A percentile compares a stretch with the other conserved stretches of the same genome.
Conservation (phyloP, 345 rosid species). For the Gossypium mustelinum region DNA sequence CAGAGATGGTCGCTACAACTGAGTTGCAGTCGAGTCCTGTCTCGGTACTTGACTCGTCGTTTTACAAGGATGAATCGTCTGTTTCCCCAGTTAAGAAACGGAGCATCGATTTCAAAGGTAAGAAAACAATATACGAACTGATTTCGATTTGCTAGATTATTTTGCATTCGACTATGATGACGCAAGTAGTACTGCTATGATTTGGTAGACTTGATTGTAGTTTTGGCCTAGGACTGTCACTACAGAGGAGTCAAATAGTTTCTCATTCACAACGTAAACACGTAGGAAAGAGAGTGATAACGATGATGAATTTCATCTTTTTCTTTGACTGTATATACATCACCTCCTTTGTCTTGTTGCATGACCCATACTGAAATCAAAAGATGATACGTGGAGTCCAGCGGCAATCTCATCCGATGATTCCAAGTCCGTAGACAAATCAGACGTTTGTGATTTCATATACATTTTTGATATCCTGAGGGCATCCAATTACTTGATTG, state of each 20-base stretch:
- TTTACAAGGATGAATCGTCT: slow-evolving; percentile 77
- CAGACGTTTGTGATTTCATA: slow-evolving; percentile 44
- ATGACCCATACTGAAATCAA: slow-evolving; percentile 20
- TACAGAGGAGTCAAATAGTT: too few species aligned
- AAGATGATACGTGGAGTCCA: slow-evolving; percentile 60
- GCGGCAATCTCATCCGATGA: slow-evolving; percentile 31
- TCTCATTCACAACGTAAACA: too few species aligned
- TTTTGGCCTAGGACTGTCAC: too few species aligned
- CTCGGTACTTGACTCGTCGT: slow-evolving; percentile 80
- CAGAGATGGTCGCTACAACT: slow-evolving; percentile 59
- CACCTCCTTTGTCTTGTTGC: too few species aligned
- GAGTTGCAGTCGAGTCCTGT: slow-evolving; percentile 93
- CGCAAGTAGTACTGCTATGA: slow-evolving; percentile 13
- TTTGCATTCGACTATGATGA: slow-evolving; percentile 20
- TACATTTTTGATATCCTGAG: slow-evolving; percentile 70
- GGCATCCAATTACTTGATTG: slow-evolving; percentile 50
- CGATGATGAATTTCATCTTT: too few species aligned
- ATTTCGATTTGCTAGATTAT: slow-evolving; percentile 13
- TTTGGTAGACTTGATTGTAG: too few species aligned
- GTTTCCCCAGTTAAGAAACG: slow-evolving; percentile 84
- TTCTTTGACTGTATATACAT: too few species aligned
- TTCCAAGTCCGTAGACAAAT: slow-evolving; percentile 17
- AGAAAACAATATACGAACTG: neutral
- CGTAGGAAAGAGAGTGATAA: too few species aligned
- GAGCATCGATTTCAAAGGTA: slow-evolving; percentile 59